A percentile compares a stretch with the other conserved stretches of the same genome.
Evolutionary conservation across 192 early-diverging fungal genomes (phyloP).

Genomic region (Thoreauomyces humboldtii): DNA sequence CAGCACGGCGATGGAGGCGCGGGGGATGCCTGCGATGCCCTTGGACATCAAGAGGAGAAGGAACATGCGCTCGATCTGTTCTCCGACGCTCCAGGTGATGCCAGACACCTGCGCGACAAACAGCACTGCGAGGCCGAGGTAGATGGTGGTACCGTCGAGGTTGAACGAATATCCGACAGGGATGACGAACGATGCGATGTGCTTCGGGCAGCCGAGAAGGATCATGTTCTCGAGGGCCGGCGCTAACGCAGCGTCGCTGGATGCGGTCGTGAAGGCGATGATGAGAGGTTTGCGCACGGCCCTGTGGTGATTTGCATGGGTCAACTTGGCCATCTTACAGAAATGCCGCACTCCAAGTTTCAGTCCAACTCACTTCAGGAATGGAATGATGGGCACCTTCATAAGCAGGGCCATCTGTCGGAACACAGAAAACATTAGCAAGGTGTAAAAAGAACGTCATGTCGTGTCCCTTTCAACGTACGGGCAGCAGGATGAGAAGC

Average conservation of each 20-base stretch:
- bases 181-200: constrained; percentile 66
- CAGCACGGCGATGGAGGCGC: constrained; percentile 64
- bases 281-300: constrained; percentile 60
- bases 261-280: constrained; percentile 73
- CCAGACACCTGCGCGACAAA: constrained; percentile 66
- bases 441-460: too few relatives aligned
- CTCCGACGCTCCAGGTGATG: constrained; percentile 45
- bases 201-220: constrained; percentile 61
- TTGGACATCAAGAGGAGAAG: constrained; percentile 69
- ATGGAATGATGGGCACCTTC: constrained; percentile 55
- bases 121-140: constrained; percentile 63
- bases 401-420: constrained; percentile 56
- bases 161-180: constrained; percentile 73
- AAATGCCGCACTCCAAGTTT: too few relatives aligned
- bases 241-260: constrained; percentile 69
- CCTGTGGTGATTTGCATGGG: too few relatives aligned
- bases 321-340: too few relatives aligned
- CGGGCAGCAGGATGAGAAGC: constrained; percentile 53
- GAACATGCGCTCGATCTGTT: constrained; percentile 66
- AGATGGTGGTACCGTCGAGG: constrained; percentile 73
- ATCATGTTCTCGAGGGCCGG: constrained; percentile 70
- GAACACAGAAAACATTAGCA: too few relatives aligned
- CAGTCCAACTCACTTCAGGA: too few relatives aligned
- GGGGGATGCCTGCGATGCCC: constrained; percentile 46
- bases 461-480: too few relatives aligned